Percentiles rank a stretch among this genome's conserved stretches.
phyloP scores from a whole-genome alignment of 2,329 filamentous ascomycete genomes.

The Microdochium paspali region DNA sequence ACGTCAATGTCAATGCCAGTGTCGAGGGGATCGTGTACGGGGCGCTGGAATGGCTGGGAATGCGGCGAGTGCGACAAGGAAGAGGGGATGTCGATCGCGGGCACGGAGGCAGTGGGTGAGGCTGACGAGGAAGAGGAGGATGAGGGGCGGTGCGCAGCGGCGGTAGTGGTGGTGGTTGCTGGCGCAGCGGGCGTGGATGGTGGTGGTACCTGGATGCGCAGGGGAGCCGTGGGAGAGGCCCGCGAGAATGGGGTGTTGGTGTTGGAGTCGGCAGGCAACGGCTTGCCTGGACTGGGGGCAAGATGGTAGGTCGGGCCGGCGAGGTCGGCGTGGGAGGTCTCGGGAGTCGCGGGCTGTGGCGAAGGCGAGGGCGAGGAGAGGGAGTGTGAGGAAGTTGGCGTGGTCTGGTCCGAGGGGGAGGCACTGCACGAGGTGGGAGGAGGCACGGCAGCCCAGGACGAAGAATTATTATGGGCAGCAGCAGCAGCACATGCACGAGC shows the following conservation, averaged over 20 bases:
- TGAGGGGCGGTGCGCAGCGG: constrained; percentile 1
- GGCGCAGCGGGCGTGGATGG: background rate
- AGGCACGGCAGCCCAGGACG: constrained; percentile 6
- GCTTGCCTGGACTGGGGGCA: background rate
- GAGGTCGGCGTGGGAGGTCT: constrained; percentile 11
- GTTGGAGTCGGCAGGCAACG: constrained; percentile 1
- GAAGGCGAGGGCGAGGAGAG: constrained; percentile 26
- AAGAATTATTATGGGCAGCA: constrained; percentile 4
- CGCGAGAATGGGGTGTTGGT: background rate
- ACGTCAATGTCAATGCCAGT: constrained; percentile 16
- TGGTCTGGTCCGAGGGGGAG: constrained; percentile 12
- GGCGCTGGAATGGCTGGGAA: constrained; percentile 1
- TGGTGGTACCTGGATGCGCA: background rate
- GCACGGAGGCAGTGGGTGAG: constrained; percentile 13
- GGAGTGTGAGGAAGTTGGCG: constrained; percentile 29
- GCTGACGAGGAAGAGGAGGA: constrained; percentile 4
- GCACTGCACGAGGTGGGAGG: constrained; percentile 4
- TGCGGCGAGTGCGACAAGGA: constrained; percentile 1
- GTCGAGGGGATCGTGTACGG: constrained; percentile 2
- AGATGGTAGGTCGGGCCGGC: background rate
- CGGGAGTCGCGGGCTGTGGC: constrained; percentile 34
- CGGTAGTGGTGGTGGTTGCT: background rate
- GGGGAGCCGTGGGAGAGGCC: background rate
- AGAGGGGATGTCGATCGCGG: constrained; percentile 6
- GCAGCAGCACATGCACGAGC: too few species aligned